These are phyloP conservation scores for Saccharomycopsis javanensis DNA, from an alignment of 805 yeast species.

Conservation along the genomic window DNA sequence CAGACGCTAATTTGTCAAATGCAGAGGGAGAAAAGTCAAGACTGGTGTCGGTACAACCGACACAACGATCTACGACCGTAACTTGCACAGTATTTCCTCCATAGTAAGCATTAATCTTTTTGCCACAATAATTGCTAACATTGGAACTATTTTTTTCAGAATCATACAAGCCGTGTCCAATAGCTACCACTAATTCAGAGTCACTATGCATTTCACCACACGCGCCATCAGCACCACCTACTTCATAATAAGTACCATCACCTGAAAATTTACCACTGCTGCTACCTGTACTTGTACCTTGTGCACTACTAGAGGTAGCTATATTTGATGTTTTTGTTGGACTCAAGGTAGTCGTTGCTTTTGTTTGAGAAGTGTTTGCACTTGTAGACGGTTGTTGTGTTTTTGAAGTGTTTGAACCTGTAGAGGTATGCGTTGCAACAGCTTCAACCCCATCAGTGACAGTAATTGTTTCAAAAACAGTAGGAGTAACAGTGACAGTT, in stretches of 20 bases:
- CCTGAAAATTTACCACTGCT: slow-evolving; percentile 22
- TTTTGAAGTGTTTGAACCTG: slow-evolving; percentile 12
- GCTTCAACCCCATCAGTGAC: slow-evolving; percentile 14
- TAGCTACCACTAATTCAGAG: slow-evolving; percentile 33
- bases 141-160: slow-evolving; percentile 21
- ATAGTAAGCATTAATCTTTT: slow-evolving; percentile 36
- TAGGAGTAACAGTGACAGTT: slow-evolving; percentile 4
- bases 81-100: slow-evolving; percentile 42
- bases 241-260: slow-evolving; percentile 28
- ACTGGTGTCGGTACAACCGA: slow-evolving; percentile 36
- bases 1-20: slow-evolving; percentile 36
- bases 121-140: slow-evolving; percentile 39
- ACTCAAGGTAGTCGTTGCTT: slow-evolving; percentile 11
- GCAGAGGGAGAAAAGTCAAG: slow-evolving; percentile 50
- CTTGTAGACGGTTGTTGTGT: slow-evolving; percentile 3
- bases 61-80: slow-evolving; percentile 46
- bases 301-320: background rate
- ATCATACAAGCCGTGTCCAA: slow-evolving; percentile 35
- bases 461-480: slow-evolving; percentile 7
- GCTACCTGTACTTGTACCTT: slow-evolving; percentile 12
- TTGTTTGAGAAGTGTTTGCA: background rate
- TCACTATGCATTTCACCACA: slow-evolving; percentile 8
- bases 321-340: slow-evolving; percentile 5
- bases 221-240: slow-evolving; percentile 23
- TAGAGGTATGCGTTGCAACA: slow-evolving; percentile 11